A percentile compares a stretch with the other conserved stretches of the same genome.
phyloP scores from a whole-genome alignment of 2,329 filamentous ascomycete species.

The Orbilia blumenaviensis region DNA sequence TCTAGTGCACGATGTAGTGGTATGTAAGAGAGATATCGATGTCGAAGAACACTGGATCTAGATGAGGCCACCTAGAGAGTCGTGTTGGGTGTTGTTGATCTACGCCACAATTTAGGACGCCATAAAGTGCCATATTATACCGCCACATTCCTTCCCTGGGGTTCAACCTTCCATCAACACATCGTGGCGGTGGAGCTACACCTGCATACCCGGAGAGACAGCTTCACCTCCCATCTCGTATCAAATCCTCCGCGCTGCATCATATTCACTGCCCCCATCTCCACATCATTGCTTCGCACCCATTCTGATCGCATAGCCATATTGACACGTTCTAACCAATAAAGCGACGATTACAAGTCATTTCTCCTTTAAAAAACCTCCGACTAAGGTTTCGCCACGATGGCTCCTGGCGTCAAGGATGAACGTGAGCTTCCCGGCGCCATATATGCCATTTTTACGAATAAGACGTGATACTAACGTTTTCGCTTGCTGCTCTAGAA shows the following conservation, averaged over 20 bases:
- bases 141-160: background rate
- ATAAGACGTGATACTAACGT: background rate
- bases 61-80: conserved; percentile 11
- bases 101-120: background rate
- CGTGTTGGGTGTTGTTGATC: conserved; percentile 9
- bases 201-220: background rate
- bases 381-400: background rate
- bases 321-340: background rate
- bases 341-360: background rate
- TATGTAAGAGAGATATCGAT: conserved; percentile 1
- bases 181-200: conserved; percentile 7
- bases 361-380: background rate
- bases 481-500: background rate
- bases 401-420: conserved; percentile 50
- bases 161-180: conserved; percentile 1
- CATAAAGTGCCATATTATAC: background rate
- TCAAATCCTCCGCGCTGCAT: conserved; percentile 1
- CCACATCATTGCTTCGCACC: background rate
- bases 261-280: background rate
- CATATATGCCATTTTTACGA: background rate
- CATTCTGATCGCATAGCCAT: background rate
- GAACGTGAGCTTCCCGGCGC: conserved; percentile 23
- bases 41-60: background rate
- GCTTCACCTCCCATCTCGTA: background rate
- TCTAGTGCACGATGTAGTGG: background rate